phyloP scores from a whole-genome alignment of 1,284 basidiomycete genomes.

The Ganoderma multipileum region DNA sequence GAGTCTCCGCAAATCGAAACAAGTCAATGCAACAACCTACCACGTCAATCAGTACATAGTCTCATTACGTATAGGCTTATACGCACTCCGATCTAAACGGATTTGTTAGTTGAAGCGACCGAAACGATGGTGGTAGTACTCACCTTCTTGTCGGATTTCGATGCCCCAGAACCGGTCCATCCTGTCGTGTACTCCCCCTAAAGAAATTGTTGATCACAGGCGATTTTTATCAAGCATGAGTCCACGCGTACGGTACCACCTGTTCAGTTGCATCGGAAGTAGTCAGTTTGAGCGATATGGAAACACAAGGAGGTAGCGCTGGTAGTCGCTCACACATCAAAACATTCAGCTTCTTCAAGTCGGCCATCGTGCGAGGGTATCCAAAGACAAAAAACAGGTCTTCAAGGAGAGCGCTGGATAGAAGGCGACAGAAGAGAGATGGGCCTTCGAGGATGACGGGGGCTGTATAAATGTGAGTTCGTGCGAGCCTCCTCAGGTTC shows the following conservation, averaged over 20 bases:
- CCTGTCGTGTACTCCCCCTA: conserved; percentile 94
- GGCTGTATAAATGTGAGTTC: conserved; percentile 23
- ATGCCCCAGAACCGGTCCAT: conserved; percentile 89
- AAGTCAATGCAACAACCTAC: conserved; percentile 88
- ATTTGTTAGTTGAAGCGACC: not conserved
- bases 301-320: not conserved
- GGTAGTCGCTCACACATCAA: conserved; percentile 33
- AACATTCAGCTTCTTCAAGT: conserved; percentile 35
- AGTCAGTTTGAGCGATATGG: conserved; percentile 13
- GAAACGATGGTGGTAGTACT: conserved; percentile 14
- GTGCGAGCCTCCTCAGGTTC: conserved; percentile 7
- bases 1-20: conserved; percentile 88
- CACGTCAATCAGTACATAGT: not conserved
- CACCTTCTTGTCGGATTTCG: conserved; percentile 94
- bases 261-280: conserved; percentile 15
- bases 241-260: conserved; percentile 34
- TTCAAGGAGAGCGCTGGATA: not conserved
- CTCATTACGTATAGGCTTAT: not conserved
- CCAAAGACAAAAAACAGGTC: not conserved
- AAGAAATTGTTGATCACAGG: not conserved
- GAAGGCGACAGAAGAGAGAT: conserved; percentile 7
- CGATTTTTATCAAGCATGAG: not conserved
- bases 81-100: conserved; percentile 69
- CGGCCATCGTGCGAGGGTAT: conserved; percentile 27
- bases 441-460: conserved; percentile 17